A percentile compares a stretch with the other conserved stretches of the same genome.
phyloP scores from a whole-genome alignment of 2,329 filamentous ascomycete species.

The Neopestalotiopsis sp. region DNA sequence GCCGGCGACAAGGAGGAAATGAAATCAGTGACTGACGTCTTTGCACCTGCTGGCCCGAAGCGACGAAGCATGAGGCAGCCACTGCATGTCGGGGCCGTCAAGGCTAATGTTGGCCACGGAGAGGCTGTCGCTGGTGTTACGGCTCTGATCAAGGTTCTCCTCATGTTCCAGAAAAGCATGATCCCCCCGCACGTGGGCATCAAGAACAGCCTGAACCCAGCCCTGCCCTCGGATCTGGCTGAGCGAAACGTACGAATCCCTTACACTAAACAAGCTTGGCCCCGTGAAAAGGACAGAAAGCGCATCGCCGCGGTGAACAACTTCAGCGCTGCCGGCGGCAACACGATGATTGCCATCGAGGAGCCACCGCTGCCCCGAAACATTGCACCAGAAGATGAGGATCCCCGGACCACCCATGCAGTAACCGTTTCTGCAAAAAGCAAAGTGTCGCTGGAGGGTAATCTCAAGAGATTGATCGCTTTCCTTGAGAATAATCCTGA shows the following conservation, averaged over 20 bases:
- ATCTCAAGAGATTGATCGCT: conserved; percentile 45
- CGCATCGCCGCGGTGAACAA: conserved; percentile 49
- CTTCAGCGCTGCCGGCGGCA: conserved; percentile 63
- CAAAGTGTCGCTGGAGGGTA: conserved; percentile 46
- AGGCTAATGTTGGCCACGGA: conserved; percentile 54
- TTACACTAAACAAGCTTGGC: conserved; percentile 41
- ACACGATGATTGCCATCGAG: conserved; percentile 57
- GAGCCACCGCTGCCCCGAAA: conserved; percentile 43
- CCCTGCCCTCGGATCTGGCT: conserved; percentile 46
- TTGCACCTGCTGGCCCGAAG: conserved; percentile 53
- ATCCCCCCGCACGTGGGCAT: conserved; percentile 58
- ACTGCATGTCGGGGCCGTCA: conserved; percentile 53
- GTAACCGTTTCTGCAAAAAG: conserved; percentile 54
- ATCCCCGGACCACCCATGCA: conserved; percentile 48
- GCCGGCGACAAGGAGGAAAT: conserved; percentile 73
- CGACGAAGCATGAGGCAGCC: conserved; percentile 43
- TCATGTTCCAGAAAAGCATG: conserved; percentile 45
- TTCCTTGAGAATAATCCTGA: conserved; percentile 48
- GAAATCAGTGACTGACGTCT: conserved; percentile 63
- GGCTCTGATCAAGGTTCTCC: conserved; percentile 47
- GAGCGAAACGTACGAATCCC: conserved; percentile 47
- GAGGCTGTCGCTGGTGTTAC: conserved; percentile 47
- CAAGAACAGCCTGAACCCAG: conserved; percentile 50
- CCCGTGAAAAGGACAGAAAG: conserved; percentile 25
- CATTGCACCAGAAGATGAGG: conserved; percentile 25